Base-by-base conservation (phyloP, 768 basidiomycete species). In the Stropharia rugosoannulata region DNA sequence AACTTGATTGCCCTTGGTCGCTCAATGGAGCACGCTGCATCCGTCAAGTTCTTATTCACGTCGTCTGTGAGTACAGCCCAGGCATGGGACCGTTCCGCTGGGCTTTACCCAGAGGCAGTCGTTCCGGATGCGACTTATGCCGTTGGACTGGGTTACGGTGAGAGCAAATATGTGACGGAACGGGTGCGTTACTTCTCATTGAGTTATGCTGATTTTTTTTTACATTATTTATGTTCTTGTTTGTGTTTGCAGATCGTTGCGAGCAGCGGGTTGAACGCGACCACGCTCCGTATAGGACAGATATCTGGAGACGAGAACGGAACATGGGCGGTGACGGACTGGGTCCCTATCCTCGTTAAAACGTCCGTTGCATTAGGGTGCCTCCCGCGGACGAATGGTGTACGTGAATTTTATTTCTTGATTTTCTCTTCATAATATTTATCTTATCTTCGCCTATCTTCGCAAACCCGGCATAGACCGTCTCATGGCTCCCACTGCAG, bases 81-180 rank as follows among this genome's bases (percentile, higher is more conserved):
- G 3, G 51, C 55, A 1, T 69, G 65, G 66, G 61, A 70, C 49
- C 56, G 57, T n/a, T 41, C 57, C 6, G 53, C 56, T 7, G 70
- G 67, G 0, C 58, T 58, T 18, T 70, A 65, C 39, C 71, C 71
- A 6, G 70, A 71, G 44, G 59, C 65, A 25, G 49, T 69, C 9
- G 54, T 69, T 6, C 16, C 39, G 2, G 67, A 70, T 42, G 58
- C 66, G 0, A 59, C 57, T 13, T 64, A 53, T 49, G 68, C 70
- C 6, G 65, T 68, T 12, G 73, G 71, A 16, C n/a, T 49, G 46
- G 75, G 74, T 0, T 76, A 76, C 48, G 72, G 71, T 0, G 71
- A 68, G 43, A 64, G 68, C 35, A 76, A 77, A 62, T 76, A 74
- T 51, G 67, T 76, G 0, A 49, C 68, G 4, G 74, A 76, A 61